phyloP scores from a whole-genome alignment of 805 yeast species.

The Ogataea populi-albae region DNA sequence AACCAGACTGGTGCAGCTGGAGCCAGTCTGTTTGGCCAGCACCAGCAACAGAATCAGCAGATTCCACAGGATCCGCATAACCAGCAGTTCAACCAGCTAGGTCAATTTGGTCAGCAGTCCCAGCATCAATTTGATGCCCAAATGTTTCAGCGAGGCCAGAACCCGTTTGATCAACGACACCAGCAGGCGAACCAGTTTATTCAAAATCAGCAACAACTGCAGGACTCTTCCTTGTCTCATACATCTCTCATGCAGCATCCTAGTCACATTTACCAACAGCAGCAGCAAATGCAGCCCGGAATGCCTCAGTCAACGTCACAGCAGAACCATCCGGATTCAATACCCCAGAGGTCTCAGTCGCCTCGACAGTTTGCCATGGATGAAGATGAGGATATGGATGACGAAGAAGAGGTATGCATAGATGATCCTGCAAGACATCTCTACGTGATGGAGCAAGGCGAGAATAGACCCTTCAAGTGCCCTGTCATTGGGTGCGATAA shows the following conservation, averaged over 20 bases:
- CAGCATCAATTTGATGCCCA: slow-evolving; percentile 6
- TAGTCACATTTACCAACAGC: slow-evolving; percentile 1
- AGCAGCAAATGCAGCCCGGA: slow-evolving; percentile 10
- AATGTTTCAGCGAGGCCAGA: slow-evolving; percentile 10
- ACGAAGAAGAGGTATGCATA: slow-evolving; percentile 57
- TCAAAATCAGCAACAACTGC: slow-evolving; percentile 12
- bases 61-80: slow-evolving; percentile 8
- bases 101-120: slow-evolving; percentile 18
- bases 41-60: slow-evolving; percentile 14
- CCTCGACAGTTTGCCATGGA: slow-evolving; percentile 36
- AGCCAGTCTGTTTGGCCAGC: slow-evolving; percentile 10
- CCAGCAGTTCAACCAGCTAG: slow-evolving; percentile 8
- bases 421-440: slow-evolving; percentile 96
- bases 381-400: slow-evolving; percentile 28
- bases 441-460: slow-evolving; percentile 88
- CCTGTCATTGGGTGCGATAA: slow-evolving; percentile 98
- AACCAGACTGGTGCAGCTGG: slow-evolving; percentile 12
- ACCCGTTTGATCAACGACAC: slow-evolving; percentile 14
- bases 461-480: slow-evolving; percentile 92
- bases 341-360: slow-evolving; percentile 14
- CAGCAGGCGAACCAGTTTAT: slow-evolving; percentile 13
- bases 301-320: slow-evolving; percentile 14
- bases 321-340: slow-evolving; percentile 9
- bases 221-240: slow-evolving; percentile 1
- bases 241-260: slow-evolving; percentile 4